Base-by-base conservation (phyloP, 768 basidiomycete genomes). In the Tricholomella constricta region DNA sequence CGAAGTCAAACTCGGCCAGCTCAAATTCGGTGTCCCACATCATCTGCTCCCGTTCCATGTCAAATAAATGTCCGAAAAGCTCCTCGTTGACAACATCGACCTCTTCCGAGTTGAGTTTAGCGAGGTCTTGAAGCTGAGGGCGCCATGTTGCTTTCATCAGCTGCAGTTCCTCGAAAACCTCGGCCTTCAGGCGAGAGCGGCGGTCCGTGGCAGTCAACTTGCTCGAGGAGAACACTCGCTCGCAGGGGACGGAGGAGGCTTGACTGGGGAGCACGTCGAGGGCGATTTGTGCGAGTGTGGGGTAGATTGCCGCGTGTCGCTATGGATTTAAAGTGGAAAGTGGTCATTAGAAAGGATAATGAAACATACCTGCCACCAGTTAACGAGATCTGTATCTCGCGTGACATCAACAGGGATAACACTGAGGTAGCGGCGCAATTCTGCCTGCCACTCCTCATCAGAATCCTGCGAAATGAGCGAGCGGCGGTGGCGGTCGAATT, bases 81-180 rank as follows among this genome's bases (percentile, higher is more conserved):
- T 37, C 15, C 4, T 37, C 36, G 4, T 37, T 19, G 20, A 19
- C 20, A 4, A 23, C 25, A 4, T 45, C 44, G 20, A 45, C 32
- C 7, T 45, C 27, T n/a, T 29, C 17, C n/a, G 29, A 15, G 27
- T 45, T n/a, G 4, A 19, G 3, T 2, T 46, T 57, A 82, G 77
- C 5, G 91, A 84, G 12, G 17, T 46, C 15, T 20, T 35, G 15
- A 3, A 31, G 23, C 20, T 37, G 4, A 1, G 36, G 27, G 27
- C 44, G 29, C 55, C 55, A 45, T 23, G 37, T 32, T 36, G 34
- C 36, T 45, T 55, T 55, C 35, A 55, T 12, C 14, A 55, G 37
- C 20, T 50, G 54, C n/a, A 55, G 49, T 20, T 55, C 20, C 23
- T 55, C 36, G 25, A 55, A 55, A 6, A 22, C 25, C 17, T 25